Base-by-base conservation (phyloP, 306 rosid genomes). In the Cicer chorassanicum region DNA sequence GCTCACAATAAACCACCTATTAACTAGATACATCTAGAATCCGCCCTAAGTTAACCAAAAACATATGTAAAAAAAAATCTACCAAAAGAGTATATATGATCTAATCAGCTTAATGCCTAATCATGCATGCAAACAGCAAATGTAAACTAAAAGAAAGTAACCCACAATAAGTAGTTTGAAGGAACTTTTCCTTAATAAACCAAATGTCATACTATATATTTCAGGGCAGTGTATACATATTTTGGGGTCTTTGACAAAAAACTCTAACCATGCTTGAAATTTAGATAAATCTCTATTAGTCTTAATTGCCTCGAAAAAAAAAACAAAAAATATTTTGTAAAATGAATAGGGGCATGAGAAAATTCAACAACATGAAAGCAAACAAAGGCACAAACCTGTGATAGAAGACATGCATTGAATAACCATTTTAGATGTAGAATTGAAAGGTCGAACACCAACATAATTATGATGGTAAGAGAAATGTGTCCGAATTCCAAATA, bases 391-490 rank as follows among this genome's bases (percentile, higher is more conserved):
- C 74, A 7, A 78, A 91, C 97, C 91, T 83, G 90, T 34, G 9
- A 53, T 72, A 7, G 89, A 48, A 50, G 94, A 85, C 90, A 83
- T 76, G 94, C 94, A 89, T 51, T 80, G 91, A 84, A 91, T 34
- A 15, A 83, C 83, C 92, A 86, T 75, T 12, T 86, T 81, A 65
- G 93, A 85, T 11, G 73, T 6, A 8, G 83, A 77, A 70, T 5
- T 80, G 12, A 89, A 43, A 56, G 82, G 43, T 74, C 86, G 78
- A 63, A 82, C 82, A 15, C 77, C 80, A 4, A 64, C 79, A 76
- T 8, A 48, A 44, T 29, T 29, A 29, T 29, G 36, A 29, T 82
- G 86, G 62, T 68, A 65, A 5, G 82, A 80, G 59, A 80, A 84
- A 82, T 68, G 71, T 41, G 82, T 48, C 48, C 89, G 81, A 15